Evolutionary conservation across 345 rosid genomes (phyloP).

Genomic region (Bruguiera gymnorhiza): DNA sequence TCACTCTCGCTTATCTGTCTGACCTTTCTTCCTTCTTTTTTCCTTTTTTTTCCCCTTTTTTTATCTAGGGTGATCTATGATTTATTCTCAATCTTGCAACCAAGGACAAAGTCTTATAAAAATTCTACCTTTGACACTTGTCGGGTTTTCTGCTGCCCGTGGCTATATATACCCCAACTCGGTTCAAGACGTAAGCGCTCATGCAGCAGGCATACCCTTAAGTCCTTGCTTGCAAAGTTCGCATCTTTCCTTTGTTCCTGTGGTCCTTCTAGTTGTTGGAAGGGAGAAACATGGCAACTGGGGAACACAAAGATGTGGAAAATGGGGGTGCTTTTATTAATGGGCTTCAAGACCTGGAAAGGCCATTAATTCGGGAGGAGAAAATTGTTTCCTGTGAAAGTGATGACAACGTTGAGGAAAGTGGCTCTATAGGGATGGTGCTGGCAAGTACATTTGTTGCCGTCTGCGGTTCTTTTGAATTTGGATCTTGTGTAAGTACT

Average conservation of each 20-base stretch:
- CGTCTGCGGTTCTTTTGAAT: conserved; percentile 83
- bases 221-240: neutral
- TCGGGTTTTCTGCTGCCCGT: neutral
- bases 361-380: conserved; percentile 43
- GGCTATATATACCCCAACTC: neutral
- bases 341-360: conserved; percentile 39
- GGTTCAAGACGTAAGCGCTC: neutral
- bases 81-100: neutral
- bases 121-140: neutral
- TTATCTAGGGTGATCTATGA: no score
- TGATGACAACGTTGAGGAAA: conserved; percentile 17
- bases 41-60: neutral
- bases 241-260: neutral
- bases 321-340: conserved; percentile 33
- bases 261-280: neutral
- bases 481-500: conserved; percentile 85
- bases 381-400: conserved; percentile 24
- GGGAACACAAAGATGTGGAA: conserved; percentile 44
- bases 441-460: conserved; percentile 74
- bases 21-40: neutral
- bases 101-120: neutral
- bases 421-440: conserved; percentile 61
- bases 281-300: conserved; percentile 41
- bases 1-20: neutral
- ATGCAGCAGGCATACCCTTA: neutral